Evolutionary conservation across 2,329 filamentous ascomycete genomes (phyloP), one percentile per base, ranked within the genome.

Genomic region (Fusarium buxicola): DNA sequence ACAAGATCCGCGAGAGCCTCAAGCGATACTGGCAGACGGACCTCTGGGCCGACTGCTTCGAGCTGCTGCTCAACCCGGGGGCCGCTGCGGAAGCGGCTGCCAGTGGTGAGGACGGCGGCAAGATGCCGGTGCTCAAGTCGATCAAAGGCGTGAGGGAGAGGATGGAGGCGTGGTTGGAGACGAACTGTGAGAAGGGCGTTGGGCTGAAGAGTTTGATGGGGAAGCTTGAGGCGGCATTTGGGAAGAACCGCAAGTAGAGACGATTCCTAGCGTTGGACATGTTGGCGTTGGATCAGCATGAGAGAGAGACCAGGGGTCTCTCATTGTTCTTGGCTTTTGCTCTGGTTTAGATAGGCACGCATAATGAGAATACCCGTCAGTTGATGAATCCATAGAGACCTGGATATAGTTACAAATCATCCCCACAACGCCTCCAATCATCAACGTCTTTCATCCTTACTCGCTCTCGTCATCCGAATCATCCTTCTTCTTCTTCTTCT

Each of bases 1-100:
- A 97, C 78, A 87, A 85, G 63, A 88, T 97, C 65, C 86, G 90
- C 47, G 94, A 97, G 77, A 86, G 82, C 12, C 78, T 98, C 59
- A 99, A 99, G 81, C 80, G 95, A 39, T 99, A 99, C 78, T 99
- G 95, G 95, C 94, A 98, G 81, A 90, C 89, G 44, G 93, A 97
- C 45, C 86, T 98, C 39, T 99, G 95, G 95, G 78, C 74, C 3
- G 88, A 91, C 58, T 88, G 90, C 43, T 96, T 99, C 75, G 90
- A 94, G 65, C 70, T 98, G 56, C 78, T 98, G 65, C 81, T 99
- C 38, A 99, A 99, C 75, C 94, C 94, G 1, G 82, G 85, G 3
- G 83, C 82, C 55, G 87, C 89, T 76, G 76, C 86, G n/a, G n/a
- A n/a, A n/a, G n/a, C n/a, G n/a, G 84, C 84, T 76, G 76, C 86